Base-by-base conservation (phyloP, 1,139 yeast genomes). In the Blastobotrys proliferans region DNA sequence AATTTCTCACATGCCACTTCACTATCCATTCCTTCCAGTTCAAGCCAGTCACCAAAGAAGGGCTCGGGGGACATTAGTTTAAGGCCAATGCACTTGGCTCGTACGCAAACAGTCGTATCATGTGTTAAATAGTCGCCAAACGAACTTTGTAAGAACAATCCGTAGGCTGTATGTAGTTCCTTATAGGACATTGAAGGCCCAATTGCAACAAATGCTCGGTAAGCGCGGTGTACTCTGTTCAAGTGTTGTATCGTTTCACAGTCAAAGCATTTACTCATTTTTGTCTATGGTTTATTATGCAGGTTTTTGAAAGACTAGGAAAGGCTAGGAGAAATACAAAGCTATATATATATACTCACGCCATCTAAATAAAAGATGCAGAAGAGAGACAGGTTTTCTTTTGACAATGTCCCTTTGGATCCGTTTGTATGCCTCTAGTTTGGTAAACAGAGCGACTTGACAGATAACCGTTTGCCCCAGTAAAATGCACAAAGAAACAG, bases 1-100 rank as follows among this genome's bases (percentile, higher is more conserved):
- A 46, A 46, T 21, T 40, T 31, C 22, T 46, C 49, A 19, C 44
- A 33, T 10, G 49, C 49, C 18, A 43, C 44, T 14, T 46, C 49
- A 3, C 40, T 17, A 24, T 46, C 49, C 44, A 46, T 34, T 11
- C 45, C 49, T 3, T 41, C 38, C 9, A 46, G 35, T n/a, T 40
- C 24, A 6, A 27, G 11, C 49, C 49, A 46, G 41, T 38, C 44
- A 20, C 18, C 14, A 17, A 40, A 41, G 34, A 20, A 40, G 5
- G 46, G 44, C 19, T 39, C 38, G 11, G 49, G 49, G 9, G 39
- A 31, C 11, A 37, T 29, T 16, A 46, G 38, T 13, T 38, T 39
- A 16, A 46, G 27, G 17, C 31, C 36, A 14, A 40, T 22, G 34
- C 49, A 46, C 29, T 45, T 45, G 8, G 43, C 27, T 10, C 42